Base-by-base conservation (phyloP, 1,284 basidiomycete genomes). In the Lignosus rhinocerotis region DNA sequence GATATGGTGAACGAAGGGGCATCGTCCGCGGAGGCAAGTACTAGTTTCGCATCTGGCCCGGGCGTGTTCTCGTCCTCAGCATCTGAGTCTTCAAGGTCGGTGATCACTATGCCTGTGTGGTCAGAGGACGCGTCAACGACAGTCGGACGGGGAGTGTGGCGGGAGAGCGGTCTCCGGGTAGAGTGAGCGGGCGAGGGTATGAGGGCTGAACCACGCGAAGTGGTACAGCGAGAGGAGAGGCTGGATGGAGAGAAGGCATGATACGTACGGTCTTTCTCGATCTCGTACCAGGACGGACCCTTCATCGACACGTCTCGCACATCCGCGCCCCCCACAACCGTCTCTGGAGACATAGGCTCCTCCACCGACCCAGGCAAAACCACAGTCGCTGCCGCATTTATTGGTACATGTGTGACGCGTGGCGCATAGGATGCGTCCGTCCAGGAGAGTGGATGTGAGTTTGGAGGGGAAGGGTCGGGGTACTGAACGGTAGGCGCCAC, bases 191-290 rank as follows among this genome's bases (percentile, higher is more conserved):
- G 54, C 17, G 32, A 42, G 32, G 55, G 57, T 49, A 11, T 38
- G 43, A n/a, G 43, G 42, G 31, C 51, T 8, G 33, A 32, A 14
- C n/a, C 3, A 32, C 9, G 21, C 6, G 43, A 9, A n/a, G 33
- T 25, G 12, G 62, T 42, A 25, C 48, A 6, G 43, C 21, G 17
- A 53, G 50, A 12, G n/a, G 54, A 58, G 11, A 46, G 58, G 44
- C 43, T 6, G 30, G 55, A 32, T 32, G 45, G 42, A 39, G 52
- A 51, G 52, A 50, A 81, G 48, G 51, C 45, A 48, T 51, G 46
- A 46, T 46, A 81, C 85, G 67, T 71, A 88, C 86, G 80, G 69
- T 88, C 84, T 64, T 81, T 85, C 67, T 88, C 87, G 8, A 82
- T 78, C 66, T 90, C 86, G 65, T 87, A 88, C 84, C 85, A 88